Evolutionary conservation across 2,329 filamentous ascomycete genomes (phyloP).

Genomic region (Macrophomina pseudophaseolina): DNA sequence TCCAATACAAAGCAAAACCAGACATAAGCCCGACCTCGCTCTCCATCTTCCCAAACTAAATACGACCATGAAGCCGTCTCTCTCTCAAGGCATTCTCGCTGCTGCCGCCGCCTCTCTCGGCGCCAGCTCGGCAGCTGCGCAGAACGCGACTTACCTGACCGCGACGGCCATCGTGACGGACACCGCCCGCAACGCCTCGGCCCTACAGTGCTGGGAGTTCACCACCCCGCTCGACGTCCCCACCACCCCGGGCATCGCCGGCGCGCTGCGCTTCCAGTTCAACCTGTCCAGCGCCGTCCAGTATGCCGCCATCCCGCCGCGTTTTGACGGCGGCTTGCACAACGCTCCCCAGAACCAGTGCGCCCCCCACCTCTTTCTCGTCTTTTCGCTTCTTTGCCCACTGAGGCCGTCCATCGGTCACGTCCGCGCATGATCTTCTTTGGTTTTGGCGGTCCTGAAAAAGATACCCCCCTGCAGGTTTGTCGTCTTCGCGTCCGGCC

Average conservation of each 20-base stretch:
- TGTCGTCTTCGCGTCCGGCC: constrained; percentile 41
- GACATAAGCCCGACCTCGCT: neutral
- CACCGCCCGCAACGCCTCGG: constrained; percentile 35
- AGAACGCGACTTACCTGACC: constrained; percentile 31
- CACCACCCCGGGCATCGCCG: constrained; percentile 36
- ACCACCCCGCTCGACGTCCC: constrained; percentile 35
- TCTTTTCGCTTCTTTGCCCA: neutral
- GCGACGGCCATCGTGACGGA: constrained; percentile 42
- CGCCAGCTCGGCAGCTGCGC: neutral
- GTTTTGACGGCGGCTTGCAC: constrained; percentile 41
- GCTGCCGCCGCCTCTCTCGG: neutral
- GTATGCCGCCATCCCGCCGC: constrained; percentile 41
- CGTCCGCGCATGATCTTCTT: neutral
- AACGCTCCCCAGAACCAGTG: constrained; percentile 42
- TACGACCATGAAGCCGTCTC: neutral
- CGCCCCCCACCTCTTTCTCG: neutral
- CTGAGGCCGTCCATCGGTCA: neutral
- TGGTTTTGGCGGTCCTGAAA: neutral
- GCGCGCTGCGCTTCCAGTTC: constrained; percentile 31
- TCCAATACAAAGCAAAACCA: too few relatives aligned
- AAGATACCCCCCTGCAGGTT: neutral
- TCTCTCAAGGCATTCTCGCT: neutral
- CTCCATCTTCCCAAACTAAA: neutral
- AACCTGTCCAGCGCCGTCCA: constrained; percentile 31
- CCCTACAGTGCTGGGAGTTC: constrained; percentile 44